Conservation (phyloP, 1,284 basidiomycete genomes). For the Omphalotus olearius region DNA sequence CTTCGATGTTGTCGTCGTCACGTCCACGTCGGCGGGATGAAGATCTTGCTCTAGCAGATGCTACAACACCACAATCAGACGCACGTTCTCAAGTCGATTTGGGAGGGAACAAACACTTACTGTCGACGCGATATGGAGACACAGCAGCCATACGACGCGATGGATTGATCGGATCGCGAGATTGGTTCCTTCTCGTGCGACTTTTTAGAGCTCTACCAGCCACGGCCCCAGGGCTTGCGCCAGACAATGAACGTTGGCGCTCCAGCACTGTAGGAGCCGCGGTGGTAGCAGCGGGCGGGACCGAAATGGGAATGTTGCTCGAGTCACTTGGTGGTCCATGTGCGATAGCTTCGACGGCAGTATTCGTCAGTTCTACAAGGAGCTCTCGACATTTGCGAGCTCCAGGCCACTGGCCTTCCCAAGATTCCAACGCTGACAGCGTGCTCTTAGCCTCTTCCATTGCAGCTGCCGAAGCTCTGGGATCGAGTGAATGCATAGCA, state of each 20-base stretch:
- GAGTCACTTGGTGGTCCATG: conserved; percentile 27
- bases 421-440: conserved; percentile 66
- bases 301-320: conserved; percentile 17
- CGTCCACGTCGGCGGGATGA: conserved; percentile 68
- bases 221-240: conserved; percentile 27
- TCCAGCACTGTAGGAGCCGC: conserved; percentile 33
- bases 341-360: conserved; percentile 62
- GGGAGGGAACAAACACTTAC: conserved; percentile 41
- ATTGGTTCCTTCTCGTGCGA: conserved; percentile 48
- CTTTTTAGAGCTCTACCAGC: conserved; percentile 48
- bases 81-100: conserved; percentile 9
- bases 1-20: conserved; percentile 55
- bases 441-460: conserved; percentile 81
- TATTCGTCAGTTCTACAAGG: conserved; percentile 62
- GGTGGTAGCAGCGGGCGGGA: conserved; percentile 28
- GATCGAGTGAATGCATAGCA: conserved; percentile 79
- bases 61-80: conserved; percentile 23
- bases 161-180: conserved; percentile 53
- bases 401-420: conserved; percentile 88
- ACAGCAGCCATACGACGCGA: conserved; percentile 56
- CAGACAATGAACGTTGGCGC: conserved; percentile 50
- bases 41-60: conserved; percentile 66
- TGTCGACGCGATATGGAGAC: conserved; percentile 65
- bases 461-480: conserved; percentile 62
- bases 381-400: conserved; percentile 82